Base-by-base conservation (phyloP, 2,329 filamentous ascomycete genomes). In the Stachybotrys chlorohalonatus region DNA sequence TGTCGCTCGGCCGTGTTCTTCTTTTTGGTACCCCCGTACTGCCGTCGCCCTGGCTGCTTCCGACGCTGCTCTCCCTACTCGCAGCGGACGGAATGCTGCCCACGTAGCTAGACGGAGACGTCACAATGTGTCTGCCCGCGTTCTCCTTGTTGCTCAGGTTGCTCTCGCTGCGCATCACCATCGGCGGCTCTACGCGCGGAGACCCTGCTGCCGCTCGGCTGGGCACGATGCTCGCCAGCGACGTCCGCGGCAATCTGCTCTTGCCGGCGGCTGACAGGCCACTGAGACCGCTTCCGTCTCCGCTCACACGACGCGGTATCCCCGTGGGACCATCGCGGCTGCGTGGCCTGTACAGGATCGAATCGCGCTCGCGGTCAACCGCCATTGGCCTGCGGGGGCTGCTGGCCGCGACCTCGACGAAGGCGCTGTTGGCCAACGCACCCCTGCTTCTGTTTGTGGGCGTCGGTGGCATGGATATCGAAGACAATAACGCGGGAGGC, bases 401-500 rank as follows among this genome's bases (percentile, higher is more conserved):
- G 52, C 73, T 78, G 46, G 78, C 72, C 2, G 79, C 78, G 7
- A 83, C 74, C 58, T 83, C 80, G 54, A 82, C 76, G 54, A 73
- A 78, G 0, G 79, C 72, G 7, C 73, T 70, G 54, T 63, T 60
- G 6, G 67, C 68, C 6, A 70, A 58, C 55, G 66, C 73, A 56
- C 64, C 64, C 32, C 62, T 69, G 60, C 64, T 73, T 36, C 69
- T 67, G 49, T 77, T 72, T 0, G 78, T 80, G 0, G 80, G 80
- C 3, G 79, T 83, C 42, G 76, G 73, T 2, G 80, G 80, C 55
- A 76, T 69, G 7, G 78, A 79, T 4, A 70, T 62, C 5, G 77
- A 72, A 2, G 75, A 65, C 47, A 79, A 77, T 2, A 81, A 64
- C n/a, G 74, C 73, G 0, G 80, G 79, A 1, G 80, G 78, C 2